These are phyloP conservation scores for Pyrenophora seminiperda DNA, from an alignment of 2,329 filamentous ascomycete genomes.

Conservation along the genomic window DNA sequence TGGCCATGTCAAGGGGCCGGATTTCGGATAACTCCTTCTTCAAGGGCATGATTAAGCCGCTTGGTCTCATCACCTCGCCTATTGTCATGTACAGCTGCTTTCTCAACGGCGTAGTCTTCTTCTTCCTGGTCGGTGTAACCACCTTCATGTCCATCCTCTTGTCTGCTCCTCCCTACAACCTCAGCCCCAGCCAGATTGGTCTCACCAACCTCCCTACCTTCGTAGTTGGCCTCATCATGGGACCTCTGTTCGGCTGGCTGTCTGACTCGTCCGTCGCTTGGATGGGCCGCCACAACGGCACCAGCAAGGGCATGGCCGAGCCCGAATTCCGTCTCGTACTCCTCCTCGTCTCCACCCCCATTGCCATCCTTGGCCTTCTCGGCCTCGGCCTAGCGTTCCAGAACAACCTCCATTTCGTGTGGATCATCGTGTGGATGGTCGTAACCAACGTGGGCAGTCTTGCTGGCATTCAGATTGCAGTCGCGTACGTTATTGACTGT, in stretches of 20 bases:
- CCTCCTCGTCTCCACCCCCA: slow-evolving; percentile 11
- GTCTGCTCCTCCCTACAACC: slow-evolving; percentile 16
- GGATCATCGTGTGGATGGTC: slow-evolving; percentile 19
- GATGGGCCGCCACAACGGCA: slow-evolving; percentile 18
- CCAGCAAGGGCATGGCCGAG: slow-evolving; percentile 16
- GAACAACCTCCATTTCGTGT: slow-evolving; percentile 7
- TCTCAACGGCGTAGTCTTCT: slow-evolving; percentile 14
- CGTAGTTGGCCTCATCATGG: slow-evolving; percentile 12
- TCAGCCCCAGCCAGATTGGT: slow-evolving; percentile 17
- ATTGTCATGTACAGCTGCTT: slow-evolving; percentile 21
- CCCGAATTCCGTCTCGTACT: slow-evolving; percentile 21
- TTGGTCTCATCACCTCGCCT: slow-evolving; percentile 15
- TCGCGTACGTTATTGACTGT: slow-evolving; percentile 22
- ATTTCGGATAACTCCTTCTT: slow-evolving; percentile 18
- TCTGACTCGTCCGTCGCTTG: slow-evolving; percentile 13
- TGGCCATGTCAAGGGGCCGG: slow-evolving; percentile 11
- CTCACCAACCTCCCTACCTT: slow-evolving; percentile 19
- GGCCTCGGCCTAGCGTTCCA: slow-evolving; percentile 14
- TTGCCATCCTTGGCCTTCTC: slow-evolving; percentile 16
- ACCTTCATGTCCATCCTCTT: slow-evolving; percentile 21
- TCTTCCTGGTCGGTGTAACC: slow-evolving; percentile 14
- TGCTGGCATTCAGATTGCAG: slow-evolving; percentile 10
- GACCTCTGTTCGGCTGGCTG: slow-evolving; percentile 19
- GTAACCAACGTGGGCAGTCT: slow-evolving; percentile 13
- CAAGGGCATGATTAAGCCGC: slow-evolving; percentile 17